phyloP scores from a whole-genome alignment of 331 rosid genomes.

The Prunus yedoensis region DNA sequence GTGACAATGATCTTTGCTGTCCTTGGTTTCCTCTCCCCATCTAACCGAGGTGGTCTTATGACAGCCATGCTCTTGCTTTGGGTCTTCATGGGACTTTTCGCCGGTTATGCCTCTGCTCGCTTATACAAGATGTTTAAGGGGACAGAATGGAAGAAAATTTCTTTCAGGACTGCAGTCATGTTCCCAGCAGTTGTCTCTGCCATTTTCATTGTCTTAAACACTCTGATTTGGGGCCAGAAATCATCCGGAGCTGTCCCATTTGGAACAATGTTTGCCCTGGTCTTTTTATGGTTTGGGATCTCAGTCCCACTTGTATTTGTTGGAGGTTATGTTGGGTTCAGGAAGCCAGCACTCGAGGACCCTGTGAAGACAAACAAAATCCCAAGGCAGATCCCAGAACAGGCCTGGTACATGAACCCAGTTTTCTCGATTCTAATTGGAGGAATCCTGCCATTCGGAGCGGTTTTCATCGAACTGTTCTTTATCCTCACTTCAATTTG shows the following conservation, averaged over 20 bases:
- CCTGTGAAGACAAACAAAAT: slow-evolving; percentile 98
- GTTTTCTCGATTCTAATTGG: slow-evolving; percentile 82
- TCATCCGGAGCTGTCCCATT: slow-evolving; percentile 99
- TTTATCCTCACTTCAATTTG: slow-evolving; percentile 97
- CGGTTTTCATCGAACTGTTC: slow-evolving; percentile 98
- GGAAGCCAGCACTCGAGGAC: slow-evolving; percentile 86
- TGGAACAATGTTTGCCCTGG: slow-evolving; percentile 94
- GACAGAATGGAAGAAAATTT: slow-evolving; percentile 86
- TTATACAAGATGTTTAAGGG: slow-evolving; percentile 91
- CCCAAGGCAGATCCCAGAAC: slow-evolving; percentile 98
- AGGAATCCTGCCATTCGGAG: slow-evolving; percentile 97
- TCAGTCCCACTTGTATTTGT: slow-evolving; percentile 96
- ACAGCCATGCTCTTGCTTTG: slow-evolving; percentile 95
- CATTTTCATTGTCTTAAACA: slow-evolving; percentile 69
- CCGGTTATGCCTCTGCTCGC: slow-evolving; percentile 84
- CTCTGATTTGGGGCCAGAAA: slow-evolving; percentile 94
- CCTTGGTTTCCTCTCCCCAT: slow-evolving; percentile 96
- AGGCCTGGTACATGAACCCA: slow-evolving; percentile 99
- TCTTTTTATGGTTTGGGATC: slow-evolving; percentile 94
- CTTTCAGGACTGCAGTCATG: slow-evolving; percentile 72
- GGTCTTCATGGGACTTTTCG: slow-evolving; percentile 97
- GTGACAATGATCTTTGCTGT: slow-evolving; percentile 95
- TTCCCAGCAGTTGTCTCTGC: slow-evolving; percentile 82
- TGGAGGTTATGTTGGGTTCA: slow-evolving; percentile 91
- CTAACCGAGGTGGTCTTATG: slow-evolving; percentile 98